phyloP scores from a whole-genome alignment of 768 basidiomycete genomes.

The Agaricus sinodeliciosus region DNA sequence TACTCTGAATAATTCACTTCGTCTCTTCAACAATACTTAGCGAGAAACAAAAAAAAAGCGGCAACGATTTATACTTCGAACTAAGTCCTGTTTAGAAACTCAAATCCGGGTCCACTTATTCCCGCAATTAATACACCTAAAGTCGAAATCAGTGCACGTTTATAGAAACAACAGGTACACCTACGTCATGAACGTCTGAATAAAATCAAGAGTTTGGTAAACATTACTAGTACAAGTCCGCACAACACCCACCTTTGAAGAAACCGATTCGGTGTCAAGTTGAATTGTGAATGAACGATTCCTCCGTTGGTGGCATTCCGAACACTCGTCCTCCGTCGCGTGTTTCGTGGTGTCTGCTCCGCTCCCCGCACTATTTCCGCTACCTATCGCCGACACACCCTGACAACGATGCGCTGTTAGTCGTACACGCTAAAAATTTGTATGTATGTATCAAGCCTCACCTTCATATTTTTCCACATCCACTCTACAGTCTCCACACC shows the following conservation, averaged over 20 bases:
- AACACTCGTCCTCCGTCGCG: neutral
- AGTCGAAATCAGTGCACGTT: neutral
- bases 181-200: constrained; percentile 4
- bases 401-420: neutral
- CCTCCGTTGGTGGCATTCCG: neutral
- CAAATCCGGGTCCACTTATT: constrained; percentile 4
- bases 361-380: neutral
- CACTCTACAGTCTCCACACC: constrained; percentile 39
- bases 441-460: neutral
- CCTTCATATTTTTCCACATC: constrained; percentile 18
- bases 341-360: neutral
- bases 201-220: neutral
- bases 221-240: neutral
- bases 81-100: neutral
- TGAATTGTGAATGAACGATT: neutral
- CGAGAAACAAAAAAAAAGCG: neutral
- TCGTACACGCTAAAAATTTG: neutral
- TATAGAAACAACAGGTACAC: neutral
- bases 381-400: neutral
- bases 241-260: neutral
- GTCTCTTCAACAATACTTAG: neutral
- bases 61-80: neutral
- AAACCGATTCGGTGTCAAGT: neutral
- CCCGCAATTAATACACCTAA: constrained; percentile 3
- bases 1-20: too few species aligned